Conservation (phyloP, 139 green algal genomes). For the Volvox africanus region DNA sequence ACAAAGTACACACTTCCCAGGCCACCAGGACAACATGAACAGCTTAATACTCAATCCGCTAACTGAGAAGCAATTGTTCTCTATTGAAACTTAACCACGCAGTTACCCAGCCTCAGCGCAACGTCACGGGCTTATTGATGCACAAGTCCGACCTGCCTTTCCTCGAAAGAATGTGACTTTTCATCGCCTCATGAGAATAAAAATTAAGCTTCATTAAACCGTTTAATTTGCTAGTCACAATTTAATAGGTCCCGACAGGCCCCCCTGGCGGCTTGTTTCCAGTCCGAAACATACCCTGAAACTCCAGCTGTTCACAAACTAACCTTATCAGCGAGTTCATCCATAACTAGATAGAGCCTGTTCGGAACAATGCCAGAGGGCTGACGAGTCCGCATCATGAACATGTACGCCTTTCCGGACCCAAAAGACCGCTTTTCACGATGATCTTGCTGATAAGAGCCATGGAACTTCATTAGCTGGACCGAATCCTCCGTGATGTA, state of each 20-base stretch:
- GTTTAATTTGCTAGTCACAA: too few species aligned
- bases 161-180: too few species aligned
- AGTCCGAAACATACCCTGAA: not conserved
- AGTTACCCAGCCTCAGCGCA: too few species aligned
- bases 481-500: constrained; percentile 91
- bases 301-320: not conserved
- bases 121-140: too few species aligned
- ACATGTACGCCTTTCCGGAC: constrained; percentile 96
- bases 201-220: too few species aligned
- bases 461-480: constrained; percentile 99
- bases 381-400: constrained; percentile 99
- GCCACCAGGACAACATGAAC: too few species aligned
- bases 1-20: too few species aligned
- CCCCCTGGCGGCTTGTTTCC: constrained; percentile 20
- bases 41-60: too few species aligned
- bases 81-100: too few species aligned
- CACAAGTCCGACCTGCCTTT: too few species aligned
- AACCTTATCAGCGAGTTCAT: constrained; percentile 96
- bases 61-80: too few species aligned
- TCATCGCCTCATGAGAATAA: too few species aligned
- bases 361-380: constrained; percentile 92
- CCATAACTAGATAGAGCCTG: constrained; percentile 98
- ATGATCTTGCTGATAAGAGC: constrained; percentile 97
- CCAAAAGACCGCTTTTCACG: constrained; percentile 95
- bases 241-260: not conserved